A percentile compares a stretch with the other conserved stretches of the same genome.
Evolutionary conservation across 2,329 filamentous ascomycete species (phyloP).

Genomic region (Alternaria rosae): DNA sequence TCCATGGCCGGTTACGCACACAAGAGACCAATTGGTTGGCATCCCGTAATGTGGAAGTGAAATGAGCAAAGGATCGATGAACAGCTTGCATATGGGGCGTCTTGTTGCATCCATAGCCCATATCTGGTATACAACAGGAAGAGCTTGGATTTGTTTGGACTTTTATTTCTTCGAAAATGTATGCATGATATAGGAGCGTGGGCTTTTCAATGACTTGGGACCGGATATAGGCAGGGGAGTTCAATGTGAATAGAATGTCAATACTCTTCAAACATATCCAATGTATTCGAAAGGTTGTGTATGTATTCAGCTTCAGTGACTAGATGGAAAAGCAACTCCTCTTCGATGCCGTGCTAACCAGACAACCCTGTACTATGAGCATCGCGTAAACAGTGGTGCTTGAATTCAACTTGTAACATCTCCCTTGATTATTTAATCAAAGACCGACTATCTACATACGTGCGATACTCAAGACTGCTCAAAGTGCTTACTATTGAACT

Average conservation of each 20-base stretch:
- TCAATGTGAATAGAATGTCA: constrained; percentile 1
- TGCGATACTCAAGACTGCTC: constrained; percentile 6
- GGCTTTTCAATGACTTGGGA: not conserved
- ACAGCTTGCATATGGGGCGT: constrained; percentile 1
- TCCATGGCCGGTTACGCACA: not conserved
- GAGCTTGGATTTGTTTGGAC: not conserved
- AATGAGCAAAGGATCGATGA: not conserved
- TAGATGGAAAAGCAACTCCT: not conserved
- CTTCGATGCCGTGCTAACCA: not conserved
- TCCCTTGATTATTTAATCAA: not conserved
- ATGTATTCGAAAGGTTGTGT: not conserved
- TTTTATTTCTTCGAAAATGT: not conserved
- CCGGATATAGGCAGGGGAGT: not conserved
- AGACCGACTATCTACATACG: not conserved
- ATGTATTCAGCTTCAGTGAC: not conserved
- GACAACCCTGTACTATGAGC: not conserved
- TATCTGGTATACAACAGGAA: not conserved
- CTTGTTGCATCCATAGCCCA: not conserved
- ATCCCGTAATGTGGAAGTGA: not conserved
- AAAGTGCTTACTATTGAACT: constrained; percentile 47
- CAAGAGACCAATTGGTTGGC: not conserved
- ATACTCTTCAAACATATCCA: not conserved
- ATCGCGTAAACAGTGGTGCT: not conserved
- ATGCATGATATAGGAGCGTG: constrained; percentile 3
- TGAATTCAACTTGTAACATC: not conserved